These are phyloP conservation scores for Didymella pinodella DNA, from an alignment of 2,329 filamentous ascomycete species.

Conservation along the genomic window DNA sequence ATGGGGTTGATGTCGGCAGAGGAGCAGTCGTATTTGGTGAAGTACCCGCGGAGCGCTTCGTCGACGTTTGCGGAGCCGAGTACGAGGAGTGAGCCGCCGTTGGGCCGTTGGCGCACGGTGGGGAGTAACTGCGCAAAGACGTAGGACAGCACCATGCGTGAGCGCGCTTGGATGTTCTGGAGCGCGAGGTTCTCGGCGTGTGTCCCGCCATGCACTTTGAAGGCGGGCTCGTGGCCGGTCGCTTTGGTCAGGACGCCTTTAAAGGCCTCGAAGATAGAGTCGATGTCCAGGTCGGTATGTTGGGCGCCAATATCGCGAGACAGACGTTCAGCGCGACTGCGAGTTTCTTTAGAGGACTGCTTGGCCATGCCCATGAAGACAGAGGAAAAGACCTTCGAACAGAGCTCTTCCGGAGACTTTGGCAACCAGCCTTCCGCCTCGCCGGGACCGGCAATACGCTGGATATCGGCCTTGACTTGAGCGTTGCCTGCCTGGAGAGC, in stretches of 20 bases:
- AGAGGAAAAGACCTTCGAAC: conserved; percentile 65
- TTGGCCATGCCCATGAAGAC: conserved; percentile 39
- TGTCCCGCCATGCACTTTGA: conserved; percentile 70
- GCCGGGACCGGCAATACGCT: conserved; percentile 60
- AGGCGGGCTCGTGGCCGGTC: conserved; percentile 67
- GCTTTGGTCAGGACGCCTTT: conserved; percentile 66
- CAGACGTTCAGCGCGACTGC: conserved; percentile 70
- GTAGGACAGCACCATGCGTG: conserved; percentile 72
- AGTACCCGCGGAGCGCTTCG: conserved; percentile 59
- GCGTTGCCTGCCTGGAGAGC: conserved; percentile 61
- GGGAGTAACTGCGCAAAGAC: conserved; percentile 70
- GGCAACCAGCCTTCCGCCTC: conserved; percentile 60
- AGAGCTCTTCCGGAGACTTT: conserved; percentile 67
- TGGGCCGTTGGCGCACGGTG: conserved; percentile 63
- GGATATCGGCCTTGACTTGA: conserved; percentile 64
- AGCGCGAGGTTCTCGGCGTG: conserved; percentile 69
- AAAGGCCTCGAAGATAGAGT: conserved; percentile 68
- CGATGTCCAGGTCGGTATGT: conserved; percentile 74
- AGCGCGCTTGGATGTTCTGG: conserved; percentile 71
- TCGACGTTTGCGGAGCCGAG: conserved; percentile 71
- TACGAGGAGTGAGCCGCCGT: conserved; percentile 68
- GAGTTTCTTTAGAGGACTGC: conserved; percentile 43
- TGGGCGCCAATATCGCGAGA: conserved; percentile 70
- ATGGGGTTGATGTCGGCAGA: conserved; percentile 65
- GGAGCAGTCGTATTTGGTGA: conserved; percentile 75